phyloP scores from a whole-genome alignment of 257 asterid species.

The Marsdenia floribunda region DNA sequence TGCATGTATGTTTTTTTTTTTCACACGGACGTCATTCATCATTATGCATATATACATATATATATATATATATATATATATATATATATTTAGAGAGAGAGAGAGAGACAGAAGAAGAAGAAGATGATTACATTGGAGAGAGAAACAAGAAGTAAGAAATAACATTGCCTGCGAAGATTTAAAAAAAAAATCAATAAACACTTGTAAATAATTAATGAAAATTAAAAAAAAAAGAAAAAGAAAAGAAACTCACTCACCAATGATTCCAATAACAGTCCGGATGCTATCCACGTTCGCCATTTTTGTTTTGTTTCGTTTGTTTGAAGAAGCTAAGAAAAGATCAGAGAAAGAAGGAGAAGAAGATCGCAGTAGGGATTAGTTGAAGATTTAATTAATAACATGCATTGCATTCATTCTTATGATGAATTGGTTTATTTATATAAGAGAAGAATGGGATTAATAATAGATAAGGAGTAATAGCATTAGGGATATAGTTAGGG shows the following conservation, averaged over 20 bases:
- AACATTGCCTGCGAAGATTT: not conserved
- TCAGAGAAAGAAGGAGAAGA: too few relatives aligned
- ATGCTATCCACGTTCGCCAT: not conserved
- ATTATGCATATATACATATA: not conserved
- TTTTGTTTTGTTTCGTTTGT: not conserved
- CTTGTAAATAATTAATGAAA: not conserved
- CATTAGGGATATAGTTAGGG: too few relatives aligned
- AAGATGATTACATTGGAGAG: not conserved
- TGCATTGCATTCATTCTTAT: too few relatives aligned
- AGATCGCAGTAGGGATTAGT: too few relatives aligned
- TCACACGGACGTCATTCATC: not conserved
- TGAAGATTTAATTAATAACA: too few relatives aligned
- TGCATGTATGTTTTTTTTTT: slow-evolving; percentile 22
- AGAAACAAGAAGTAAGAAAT: slow-evolving; percentile 7
- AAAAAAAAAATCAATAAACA: not conserved
- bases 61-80: too few relatives aligned
- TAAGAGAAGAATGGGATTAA: too few relatives aligned
- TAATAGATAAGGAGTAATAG: too few relatives aligned
- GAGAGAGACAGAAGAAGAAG: not conserved
- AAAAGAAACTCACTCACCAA: not conserved
- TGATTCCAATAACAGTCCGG: not conserved
- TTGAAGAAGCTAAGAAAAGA: too few relatives aligned
- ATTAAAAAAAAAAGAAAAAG: not conserved
- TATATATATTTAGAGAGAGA: not conserved
- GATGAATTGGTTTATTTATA: too few relatives aligned